Evolutionary conservation across 345 rosid genomes (phyloP).

Genomic region (Dipteronia sinensis): DNA sequence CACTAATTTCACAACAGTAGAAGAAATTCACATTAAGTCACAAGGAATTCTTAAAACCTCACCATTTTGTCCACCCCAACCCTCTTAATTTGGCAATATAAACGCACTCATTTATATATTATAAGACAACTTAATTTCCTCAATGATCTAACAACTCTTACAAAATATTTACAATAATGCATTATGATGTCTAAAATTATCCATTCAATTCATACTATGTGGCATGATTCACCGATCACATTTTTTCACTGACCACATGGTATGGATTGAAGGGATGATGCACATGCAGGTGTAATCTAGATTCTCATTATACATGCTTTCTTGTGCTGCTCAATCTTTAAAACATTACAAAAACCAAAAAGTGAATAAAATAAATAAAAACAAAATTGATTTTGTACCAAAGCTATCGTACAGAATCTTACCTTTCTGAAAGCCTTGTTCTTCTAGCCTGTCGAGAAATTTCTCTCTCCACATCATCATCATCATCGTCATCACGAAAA

Average conservation of each 20-base stretch:
- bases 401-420: neutral
- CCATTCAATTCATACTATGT: neutral
- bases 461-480: constrained; percentile 72
- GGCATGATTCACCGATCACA: neutral
- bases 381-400: neutral
- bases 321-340: constrained; percentile 81
- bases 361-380: neutral
- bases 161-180: neutral
- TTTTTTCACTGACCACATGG: neutral
- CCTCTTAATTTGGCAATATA: neutral
- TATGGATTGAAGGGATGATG: neutral
- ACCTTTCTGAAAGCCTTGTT: constrained; percentile 78
- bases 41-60: neutral
- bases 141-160: neutral
- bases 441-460: constrained; percentile 73
- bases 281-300: neutral
- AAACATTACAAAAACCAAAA: neutral
- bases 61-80: neutral
- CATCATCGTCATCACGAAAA: constrained; percentile 56
- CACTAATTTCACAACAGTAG: neutral
- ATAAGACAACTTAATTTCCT: neutral
- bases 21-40: neutral
- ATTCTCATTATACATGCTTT: constrained; percentile 38
- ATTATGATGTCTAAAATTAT: neutral
- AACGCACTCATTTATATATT: neutral